A percentile compares a stretch with the other conserved stretches of the same genome.
phyloP scores from a whole-genome alignment of 2,329 filamentous ascomycete genomes.

The Penicillium sp. region DNA sequence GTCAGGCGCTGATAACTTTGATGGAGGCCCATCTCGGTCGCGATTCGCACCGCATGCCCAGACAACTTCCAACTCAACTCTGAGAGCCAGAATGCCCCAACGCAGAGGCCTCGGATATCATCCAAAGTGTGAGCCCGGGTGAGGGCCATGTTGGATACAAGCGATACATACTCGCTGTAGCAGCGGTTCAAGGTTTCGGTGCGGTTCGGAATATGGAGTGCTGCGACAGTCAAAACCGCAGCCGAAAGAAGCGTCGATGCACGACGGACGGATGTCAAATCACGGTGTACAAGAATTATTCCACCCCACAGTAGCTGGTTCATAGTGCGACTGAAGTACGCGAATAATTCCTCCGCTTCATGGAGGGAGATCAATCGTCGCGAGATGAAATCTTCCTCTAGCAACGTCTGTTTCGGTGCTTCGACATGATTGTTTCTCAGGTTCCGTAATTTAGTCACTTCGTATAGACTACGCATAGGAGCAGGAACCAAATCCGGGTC shows the following conservation, averaged over 20 bases:
- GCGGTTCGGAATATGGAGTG: slow-evolving; percentile 57
- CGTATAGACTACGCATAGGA: slow-evolving; percentile 55
- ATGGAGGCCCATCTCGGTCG: slow-evolving; percentile 57
- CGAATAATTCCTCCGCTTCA: slow-evolving; percentile 54
- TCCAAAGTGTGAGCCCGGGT: slow-evolving; percentile 58
- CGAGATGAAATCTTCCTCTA: slow-evolving; percentile 52
- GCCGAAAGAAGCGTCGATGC: slow-evolving; percentile 56
- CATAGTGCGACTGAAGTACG: slow-evolving; percentile 51
- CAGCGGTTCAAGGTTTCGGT: slow-evolving; percentile 54
- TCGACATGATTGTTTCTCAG: slow-evolving; percentile 39
- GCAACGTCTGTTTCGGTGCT: slow-evolving; percentile 36
- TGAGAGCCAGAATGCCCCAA: slow-evolving; percentile 62
- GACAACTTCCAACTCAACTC: slow-evolving; percentile 63
- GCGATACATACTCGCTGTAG: slow-evolving; percentile 56
- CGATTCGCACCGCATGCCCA: slow-evolving; percentile 57
- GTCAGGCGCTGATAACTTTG: slow-evolving; percentile 53
- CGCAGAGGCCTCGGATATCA: slow-evolving; percentile 58
- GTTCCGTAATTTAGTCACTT: slow-evolving; percentile 52
- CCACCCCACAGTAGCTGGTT: slow-evolving; percentile 54
- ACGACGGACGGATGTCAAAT: slow-evolving; percentile 53
- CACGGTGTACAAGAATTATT: slow-evolving; percentile 51
- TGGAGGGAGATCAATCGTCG: slow-evolving; percentile 47
- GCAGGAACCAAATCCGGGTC: slow-evolving; percentile 47
- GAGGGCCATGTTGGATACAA: slow-evolving; percentile 59
- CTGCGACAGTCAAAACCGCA: slow-evolving; percentile 57